Evolutionary conservation across 345 rosid species (phyloP).

Genomic region (Populus deltoides): DNA sequence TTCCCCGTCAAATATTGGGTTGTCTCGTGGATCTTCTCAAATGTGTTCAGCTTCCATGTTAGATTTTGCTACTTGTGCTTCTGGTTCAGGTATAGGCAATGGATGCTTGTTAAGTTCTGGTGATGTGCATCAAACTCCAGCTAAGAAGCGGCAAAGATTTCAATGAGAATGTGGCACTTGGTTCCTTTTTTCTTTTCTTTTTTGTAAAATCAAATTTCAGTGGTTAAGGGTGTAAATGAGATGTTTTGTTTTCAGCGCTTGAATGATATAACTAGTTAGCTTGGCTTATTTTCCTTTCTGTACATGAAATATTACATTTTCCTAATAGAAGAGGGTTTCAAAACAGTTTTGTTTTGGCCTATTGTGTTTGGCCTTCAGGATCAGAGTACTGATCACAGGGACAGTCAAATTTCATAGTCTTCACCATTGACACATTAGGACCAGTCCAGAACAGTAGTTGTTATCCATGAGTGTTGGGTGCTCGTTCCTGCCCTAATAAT

Average conservation of each 20-base stretch:
- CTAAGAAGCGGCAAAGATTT: constrained; percentile 60
- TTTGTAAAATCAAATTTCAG: constrained; percentile 20
- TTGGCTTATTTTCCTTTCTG: not conserved
- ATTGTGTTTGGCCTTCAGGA: no score
- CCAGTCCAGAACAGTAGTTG: no score
- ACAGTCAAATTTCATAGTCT: no score
- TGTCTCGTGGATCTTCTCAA: constrained; percentile 31
- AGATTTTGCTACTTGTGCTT: constrained; percentile 33
- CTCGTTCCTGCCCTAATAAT: no score
- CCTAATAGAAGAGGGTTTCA: not conserved
- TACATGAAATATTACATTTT: not conserved
- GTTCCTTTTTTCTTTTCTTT: not conserved
- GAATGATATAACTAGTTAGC: constrained; percentile 20
- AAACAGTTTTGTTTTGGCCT: not conserved
- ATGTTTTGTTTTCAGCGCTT: constrained; percentile 10
- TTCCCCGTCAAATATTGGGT: constrained; percentile 13
- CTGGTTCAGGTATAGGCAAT: constrained; percentile 31
- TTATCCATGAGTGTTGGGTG: no score
- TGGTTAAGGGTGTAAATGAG: constrained; percentile 33
- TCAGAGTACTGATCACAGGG: no score
- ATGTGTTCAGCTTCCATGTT: constrained; percentile 56
- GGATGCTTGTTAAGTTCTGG: constrained; percentile 24
- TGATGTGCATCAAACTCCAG: constrained; percentile 26
- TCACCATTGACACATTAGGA: no score
- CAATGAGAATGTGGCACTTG: constrained; percentile 25